phyloP scores from a whole-genome alignment of 257 asterid genomes.

The Nicotiana attenuata region DNA sequence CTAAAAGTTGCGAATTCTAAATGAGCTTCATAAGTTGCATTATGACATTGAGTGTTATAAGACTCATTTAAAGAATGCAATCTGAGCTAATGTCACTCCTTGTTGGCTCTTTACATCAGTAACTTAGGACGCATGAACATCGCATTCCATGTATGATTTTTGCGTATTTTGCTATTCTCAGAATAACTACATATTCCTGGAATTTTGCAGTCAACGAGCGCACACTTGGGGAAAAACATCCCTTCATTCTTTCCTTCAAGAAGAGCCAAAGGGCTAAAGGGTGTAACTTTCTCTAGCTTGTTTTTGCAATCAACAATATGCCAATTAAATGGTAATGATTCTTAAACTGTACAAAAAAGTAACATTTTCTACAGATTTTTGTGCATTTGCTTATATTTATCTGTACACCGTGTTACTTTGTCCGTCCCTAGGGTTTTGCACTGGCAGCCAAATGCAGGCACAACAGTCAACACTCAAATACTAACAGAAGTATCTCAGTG shows the following conservation, averaged over 20 bases:
- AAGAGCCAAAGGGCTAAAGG: neutral
- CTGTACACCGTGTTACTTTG: neutral
- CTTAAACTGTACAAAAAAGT: neutral
- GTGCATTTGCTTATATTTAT: neutral
- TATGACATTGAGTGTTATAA: no score
- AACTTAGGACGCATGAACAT: no score
- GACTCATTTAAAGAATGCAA: no score
- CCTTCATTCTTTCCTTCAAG: neutral
- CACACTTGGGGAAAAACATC: neutral
- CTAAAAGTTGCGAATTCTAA: no score
- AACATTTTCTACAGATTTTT: neutral
- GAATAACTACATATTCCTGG: no score
- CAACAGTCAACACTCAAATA: conserved; percentile 82
- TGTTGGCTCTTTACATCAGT: no score
- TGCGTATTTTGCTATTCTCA: no score
- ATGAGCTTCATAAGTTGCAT: no score
- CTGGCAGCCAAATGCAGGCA: conserved; percentile 94
- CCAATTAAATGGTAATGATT: neutral
- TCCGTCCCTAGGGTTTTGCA: conserved; percentile 61
- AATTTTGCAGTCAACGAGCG: no score
- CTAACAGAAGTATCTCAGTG: conserved; percentile 85
- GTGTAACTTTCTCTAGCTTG: neutral
- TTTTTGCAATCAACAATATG: neutral
- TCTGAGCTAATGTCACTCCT: no score
- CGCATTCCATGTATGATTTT: no score